Evolutionary conservation across 495 filamentous ascomycete species (phyloP), one percentile per base, ranked within the genome.

Genomic region (Xylona heveae): DNA sequence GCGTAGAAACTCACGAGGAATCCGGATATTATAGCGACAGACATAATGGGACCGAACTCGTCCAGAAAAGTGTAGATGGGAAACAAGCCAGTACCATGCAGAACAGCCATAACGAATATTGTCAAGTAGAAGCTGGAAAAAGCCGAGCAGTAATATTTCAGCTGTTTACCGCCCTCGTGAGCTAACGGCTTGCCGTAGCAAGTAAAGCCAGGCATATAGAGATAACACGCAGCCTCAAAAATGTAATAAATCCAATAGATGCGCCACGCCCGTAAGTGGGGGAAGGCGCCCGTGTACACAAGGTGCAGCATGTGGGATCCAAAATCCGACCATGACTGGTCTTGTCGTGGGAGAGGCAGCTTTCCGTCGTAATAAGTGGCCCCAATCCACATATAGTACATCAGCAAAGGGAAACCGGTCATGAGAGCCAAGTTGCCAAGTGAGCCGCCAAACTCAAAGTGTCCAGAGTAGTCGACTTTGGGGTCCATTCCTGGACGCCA

Each of bases 361-460:
- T 77, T 69, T 38, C 81, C 81, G 52, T 78, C 57, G 50, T 91
- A 95, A 52, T 82, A 83, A 26, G 71, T 78, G 24, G 83, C 78
- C 17, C 85, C 85, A 48, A 92, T 74, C 84, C 84, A 95, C 79
- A 95, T 83, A 58, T 91, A 93, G 59, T 75, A 93, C 85, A 95
- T 95, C 40, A 95, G 61, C 28, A 76, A 19, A 7, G 85, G 85
- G 53, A 93, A 95, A 30, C 70, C 74, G 37, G 84, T 60, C 80
- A 95, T 95, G 67, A 90, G 78, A 33, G 69, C 57, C 13, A 57
- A 48, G 16, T 79, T 69, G 36, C 83, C 83, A 27, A 55, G 54
- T 1, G 78, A 71, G 34, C 85, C 85, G 36, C 82, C 80, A 44
- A 95, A 93, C 45, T 95, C 85, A 46, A 74, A 78, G 36, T 78